Base-by-base conservation (phyloP, 345 rosid genomes). In the Lepidium aucheri region DNA sequence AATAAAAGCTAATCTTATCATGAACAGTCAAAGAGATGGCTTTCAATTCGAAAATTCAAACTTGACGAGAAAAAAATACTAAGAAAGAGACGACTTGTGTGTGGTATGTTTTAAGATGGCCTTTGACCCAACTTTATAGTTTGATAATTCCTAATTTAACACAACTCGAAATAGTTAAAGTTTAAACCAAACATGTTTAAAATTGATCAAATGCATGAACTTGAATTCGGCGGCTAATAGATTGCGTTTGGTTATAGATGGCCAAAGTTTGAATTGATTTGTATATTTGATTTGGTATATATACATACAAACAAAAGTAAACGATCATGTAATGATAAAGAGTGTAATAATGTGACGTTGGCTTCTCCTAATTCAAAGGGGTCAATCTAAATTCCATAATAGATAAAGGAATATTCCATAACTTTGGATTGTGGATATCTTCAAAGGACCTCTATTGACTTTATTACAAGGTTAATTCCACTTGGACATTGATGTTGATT, bases 11-110 rank as follows among this genome's bases (percentile, higher is more conserved):
- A 50, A 45, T 40, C 69, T 70, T 54, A 63, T 71, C 69, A 7
- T 70, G 51, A 70, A 63, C 36, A 47, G 65, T 72, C 70, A 56
- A 56, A 72, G 59, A 72, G 64, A 56, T 8, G 65, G 44, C 60
- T 35, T 30, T 36, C 32, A 28, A 17, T 63, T 13, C 50, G 3
- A 39, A 47, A n/a, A 16, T 47, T 39, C 32, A 13, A 54, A 28
- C 69, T 13, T 22, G 41, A 47, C 32, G 43, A 24, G 74, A 70
- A 12, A 53, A 3, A 0, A n/a, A n/a, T n/a, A 9, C 44, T 6
- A 6, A 28, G 9, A 22, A 1, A 28, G 32, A 28, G 32, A 28
- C 32, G 10, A 53, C 34, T 35, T 44, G 57, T 38, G 38, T 53
- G 53, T 62, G 56, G 42, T 62, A 61, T 16, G 56, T 70, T 45